Percentiles rank a stretch among this genome's conserved stretches.
Evolutionary conservation across 1,284 basidiomycete genomes (phyloP).

Genomic region (Apiotrichum akiyoshidainum): DNA sequence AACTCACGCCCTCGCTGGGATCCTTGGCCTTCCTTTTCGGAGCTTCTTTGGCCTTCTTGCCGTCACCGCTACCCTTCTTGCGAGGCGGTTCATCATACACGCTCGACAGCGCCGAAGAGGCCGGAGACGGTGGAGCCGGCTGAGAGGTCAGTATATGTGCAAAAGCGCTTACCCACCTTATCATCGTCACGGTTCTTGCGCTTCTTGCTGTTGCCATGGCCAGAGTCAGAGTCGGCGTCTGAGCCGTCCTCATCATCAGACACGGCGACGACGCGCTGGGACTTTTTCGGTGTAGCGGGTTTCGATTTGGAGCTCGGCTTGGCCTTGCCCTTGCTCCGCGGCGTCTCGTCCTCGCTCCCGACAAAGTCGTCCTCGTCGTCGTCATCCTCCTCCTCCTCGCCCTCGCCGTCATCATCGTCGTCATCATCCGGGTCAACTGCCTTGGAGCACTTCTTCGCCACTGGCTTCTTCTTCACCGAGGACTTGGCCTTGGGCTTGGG

Average conservation of each 20-base stretch:
- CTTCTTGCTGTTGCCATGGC: background rate
- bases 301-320: background rate
- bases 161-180: background rate
- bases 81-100: slow-evolving; percentile 17
- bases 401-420: background rate
- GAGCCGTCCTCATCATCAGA: background rate
- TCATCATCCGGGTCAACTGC: background rate
- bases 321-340: background rate
- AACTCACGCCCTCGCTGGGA: slow-evolving; percentile 35
- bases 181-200: background rate
- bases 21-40: slow-evolving; percentile 21
- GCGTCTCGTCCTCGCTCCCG: slow-evolving; percentile 9
- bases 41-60: background rate
- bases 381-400: slow-evolving; percentile 2
- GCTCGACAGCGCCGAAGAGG: slow-evolving; percentile 17
- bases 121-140: background rate
- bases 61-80: background rate
- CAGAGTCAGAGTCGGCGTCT: background rate
- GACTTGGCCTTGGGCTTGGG: slow-evolving; percentile 6
- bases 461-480: background rate
- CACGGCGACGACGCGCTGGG: background rate
- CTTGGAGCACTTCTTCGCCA: slow-evolving; percentile 1
- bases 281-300: background rate
- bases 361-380: slow-evolving; percentile 6
- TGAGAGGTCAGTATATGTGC: background rate